Evolutionary conservation across 1,284 basidiomycete species (phyloP).

Genomic region (Fomitopsis palustris): DNA sequence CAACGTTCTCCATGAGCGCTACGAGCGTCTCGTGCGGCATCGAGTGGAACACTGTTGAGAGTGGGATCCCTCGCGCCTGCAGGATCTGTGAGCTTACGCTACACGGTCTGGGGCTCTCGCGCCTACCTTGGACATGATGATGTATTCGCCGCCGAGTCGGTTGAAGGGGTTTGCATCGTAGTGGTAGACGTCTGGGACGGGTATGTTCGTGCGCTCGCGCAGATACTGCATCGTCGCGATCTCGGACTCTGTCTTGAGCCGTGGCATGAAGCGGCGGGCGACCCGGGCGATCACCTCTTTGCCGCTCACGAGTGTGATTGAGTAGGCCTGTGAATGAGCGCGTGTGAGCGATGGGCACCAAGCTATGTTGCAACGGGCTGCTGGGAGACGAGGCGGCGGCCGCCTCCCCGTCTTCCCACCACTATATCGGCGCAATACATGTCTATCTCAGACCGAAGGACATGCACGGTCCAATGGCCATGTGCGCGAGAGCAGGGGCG

Average conservation of each 20-base stretch:
- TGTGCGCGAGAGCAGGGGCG: background rate
- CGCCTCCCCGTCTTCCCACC: background rate
- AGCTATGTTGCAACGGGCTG: background rate
- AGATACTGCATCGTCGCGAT: slow-evolving; percentile 78
- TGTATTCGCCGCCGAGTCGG: slow-evolving; percentile 76
- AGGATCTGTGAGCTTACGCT: background rate
- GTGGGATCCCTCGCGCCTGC: slow-evolving; percentile 67
- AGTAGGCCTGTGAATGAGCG: slow-evolving; percentile 54
- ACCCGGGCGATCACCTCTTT: slow-evolving; percentile 70
- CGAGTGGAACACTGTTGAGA: slow-evolving; percentile 64
- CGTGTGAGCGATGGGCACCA: background rate
- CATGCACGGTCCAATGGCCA: no score
- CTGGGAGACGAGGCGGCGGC: background rate
- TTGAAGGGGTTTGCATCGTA: slow-evolving; percentile 81
- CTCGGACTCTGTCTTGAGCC: slow-evolving; percentile 79
- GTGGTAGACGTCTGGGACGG: slow-evolving; percentile 69
- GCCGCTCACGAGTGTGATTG: slow-evolving; percentile 60
- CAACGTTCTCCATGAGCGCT: slow-evolving; percentile 63
- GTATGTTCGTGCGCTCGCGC: slow-evolving; percentile 60
- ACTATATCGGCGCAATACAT: background rate
- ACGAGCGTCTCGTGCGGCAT: slow-evolving; percentile 59
- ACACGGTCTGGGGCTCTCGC: slow-evolving; percentile 1
- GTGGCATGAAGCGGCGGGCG: slow-evolving; percentile 78
- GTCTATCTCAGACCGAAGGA: background rate
- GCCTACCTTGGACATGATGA: slow-evolving; percentile 76